Conservation (phyloP, 495 filamentous ascomycete species). For the Xylaria palmicola region DNA sequence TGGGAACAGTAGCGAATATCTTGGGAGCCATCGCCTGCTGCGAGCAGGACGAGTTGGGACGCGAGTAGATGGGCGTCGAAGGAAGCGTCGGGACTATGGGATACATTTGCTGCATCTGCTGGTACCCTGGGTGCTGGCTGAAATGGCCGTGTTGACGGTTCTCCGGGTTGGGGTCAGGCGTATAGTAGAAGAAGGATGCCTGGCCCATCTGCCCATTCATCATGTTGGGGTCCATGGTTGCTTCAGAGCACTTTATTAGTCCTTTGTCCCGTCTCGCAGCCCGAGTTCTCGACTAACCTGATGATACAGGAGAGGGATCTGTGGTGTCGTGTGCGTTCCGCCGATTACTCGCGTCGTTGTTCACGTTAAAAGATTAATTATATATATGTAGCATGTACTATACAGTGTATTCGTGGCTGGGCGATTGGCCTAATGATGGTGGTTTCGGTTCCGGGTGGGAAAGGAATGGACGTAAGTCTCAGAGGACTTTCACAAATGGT, state of each 20-base stretch:
- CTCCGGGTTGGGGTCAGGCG: slow-evolving; percentile 71
- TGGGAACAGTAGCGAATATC: slow-evolving; percentile 53
- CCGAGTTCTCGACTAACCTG: slow-evolving; percentile 14
- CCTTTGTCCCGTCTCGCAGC: not conserved
- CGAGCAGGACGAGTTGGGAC: slow-evolving; percentile 63
- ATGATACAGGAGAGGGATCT: slow-evolving; percentile 6
- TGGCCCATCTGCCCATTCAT: slow-evolving; percentile 64
- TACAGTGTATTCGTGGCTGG: slow-evolving; percentile 38
- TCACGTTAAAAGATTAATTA: slow-evolving; percentile 45
- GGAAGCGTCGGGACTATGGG: slow-evolving; percentile 54
- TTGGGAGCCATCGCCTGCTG: slow-evolving; percentile 62
- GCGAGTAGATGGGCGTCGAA: slow-evolving; percentile 71
- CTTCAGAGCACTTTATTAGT: slow-evolving; percentile 21
- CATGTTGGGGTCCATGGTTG: slow-evolving; percentile 47
- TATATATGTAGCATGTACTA: slow-evolving; percentile 39
- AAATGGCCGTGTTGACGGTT: slow-evolving; percentile 80
- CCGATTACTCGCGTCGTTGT: slow-evolving; percentile 19
- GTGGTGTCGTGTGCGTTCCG: not conserved
- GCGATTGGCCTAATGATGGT: slow-evolving; percentile 52
- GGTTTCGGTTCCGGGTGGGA: slow-evolving; percentile 43
- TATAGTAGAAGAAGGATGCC: slow-evolving; percentile 89
- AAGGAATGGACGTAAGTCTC: slow-evolving; percentile 50
- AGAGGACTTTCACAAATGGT: slow-evolving; percentile 37
- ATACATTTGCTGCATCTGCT: slow-evolving; percentile 48
- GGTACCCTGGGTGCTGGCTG: slow-evolving; percentile 66